Conservation (phyloP, 2,329 filamentous ascomycete genomes). For the Venturia oleaginea region DNA sequence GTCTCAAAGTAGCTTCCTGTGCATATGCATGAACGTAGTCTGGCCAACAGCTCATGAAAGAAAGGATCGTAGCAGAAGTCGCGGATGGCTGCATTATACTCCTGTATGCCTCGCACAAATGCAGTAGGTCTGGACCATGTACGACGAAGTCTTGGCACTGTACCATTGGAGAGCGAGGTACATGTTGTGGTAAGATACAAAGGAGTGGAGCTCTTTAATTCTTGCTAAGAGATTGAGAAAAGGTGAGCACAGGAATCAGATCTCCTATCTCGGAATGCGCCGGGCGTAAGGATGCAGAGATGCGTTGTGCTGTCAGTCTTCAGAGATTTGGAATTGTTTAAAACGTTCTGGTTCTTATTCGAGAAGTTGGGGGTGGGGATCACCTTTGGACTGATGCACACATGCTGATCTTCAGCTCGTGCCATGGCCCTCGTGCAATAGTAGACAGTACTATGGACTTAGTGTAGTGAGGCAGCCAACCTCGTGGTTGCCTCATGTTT, state of each 20-base stretch:
- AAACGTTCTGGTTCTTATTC: neutral
- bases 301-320: slow-evolving; percentile 2
- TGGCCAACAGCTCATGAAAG: neutral
- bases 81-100: slow-evolving; percentile 3
- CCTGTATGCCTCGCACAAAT: neutral
- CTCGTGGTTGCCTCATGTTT: neutral
- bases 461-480: neutral
- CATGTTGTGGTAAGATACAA: neutral
- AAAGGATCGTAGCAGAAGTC: neutral
- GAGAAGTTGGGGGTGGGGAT: neutral
- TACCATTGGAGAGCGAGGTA: neutral
- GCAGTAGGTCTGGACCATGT: slow-evolving; percentile 2
- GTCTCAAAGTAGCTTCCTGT: neutral
- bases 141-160: neutral
- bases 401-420: neutral
- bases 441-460: neutral
- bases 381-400: neutral
- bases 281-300: neutral
- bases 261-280: slow-evolving; percentile 7
- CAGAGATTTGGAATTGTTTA: neutral
- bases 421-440: neutral
- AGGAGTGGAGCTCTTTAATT: neutral
- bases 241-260: neutral
- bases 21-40: neutral
- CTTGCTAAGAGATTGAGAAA: neutral